Base-by-base conservation (phyloP, 495 filamentous ascomycete genomes). In the Penicillium mononematosum region DNA sequence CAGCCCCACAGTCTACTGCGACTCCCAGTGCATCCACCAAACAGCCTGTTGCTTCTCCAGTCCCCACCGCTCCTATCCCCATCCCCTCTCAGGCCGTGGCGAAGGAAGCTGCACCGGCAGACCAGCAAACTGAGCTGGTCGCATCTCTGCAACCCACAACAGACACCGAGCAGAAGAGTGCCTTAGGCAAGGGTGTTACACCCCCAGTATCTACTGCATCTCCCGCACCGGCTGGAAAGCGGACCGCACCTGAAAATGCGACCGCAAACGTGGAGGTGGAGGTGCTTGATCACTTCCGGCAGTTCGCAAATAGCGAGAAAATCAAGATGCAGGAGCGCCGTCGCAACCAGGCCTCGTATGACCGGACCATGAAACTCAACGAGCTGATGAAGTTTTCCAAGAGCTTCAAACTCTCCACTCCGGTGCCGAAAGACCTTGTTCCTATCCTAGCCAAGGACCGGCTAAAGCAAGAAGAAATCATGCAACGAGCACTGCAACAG, bases 361-460 rank as follows among this genome's bases (percentile, higher is more conserved):
- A 97, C 61, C 94, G 95, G 66, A 88, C 89, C 57, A 81, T 92
- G 60, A 97, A 95, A 75, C 69, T 99, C 53, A 92, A 88, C 56
- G 94, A 99, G 66, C 75, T 99, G 55, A 92, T 92, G 82, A 96
- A 91, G 60, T 99, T 99, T 65, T 90, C 95, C 0, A 78, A 87
- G 64, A 94, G 80, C 70, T 99, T 99, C 78, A 97, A 96, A 71
- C 82, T 99, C 2, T 82, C 85, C 11, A 96, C 91, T 2, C 91
- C 91, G 10, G 91, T 99, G 9, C 94, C 94, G 7, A 85, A 84
- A 58, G 94, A 99, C 71, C 73, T 99, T 45, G 89, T 99, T 22
- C 85, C 89, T 3, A 99, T 99, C 59, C 86, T 99, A 43, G 92
- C 94, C 20, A 99, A 98, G 68, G 94, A 99, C 68, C 89, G 88